Conservation (phyloP, 257 asterid species). For the Orobanche coerulescens region DNA sequence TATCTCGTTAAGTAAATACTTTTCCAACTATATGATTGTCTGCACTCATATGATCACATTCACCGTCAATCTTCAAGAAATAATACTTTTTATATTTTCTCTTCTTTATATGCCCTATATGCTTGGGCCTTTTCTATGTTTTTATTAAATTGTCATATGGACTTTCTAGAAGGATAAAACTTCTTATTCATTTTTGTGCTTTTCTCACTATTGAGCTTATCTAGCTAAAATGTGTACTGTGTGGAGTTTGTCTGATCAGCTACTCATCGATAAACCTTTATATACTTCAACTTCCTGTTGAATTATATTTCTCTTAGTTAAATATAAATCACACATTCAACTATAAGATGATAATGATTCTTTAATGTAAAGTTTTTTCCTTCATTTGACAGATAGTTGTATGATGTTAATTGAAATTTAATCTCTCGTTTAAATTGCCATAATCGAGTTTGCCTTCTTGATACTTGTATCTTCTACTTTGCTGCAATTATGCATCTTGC, state of each 20-base stretch:
- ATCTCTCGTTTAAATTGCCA: not conserved
- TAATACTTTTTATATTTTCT: not conserved
- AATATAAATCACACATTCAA: not conserved
- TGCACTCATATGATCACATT: not conserved
- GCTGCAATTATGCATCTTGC: slow-evolving; percentile 27
- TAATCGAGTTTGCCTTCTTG: not conserved
- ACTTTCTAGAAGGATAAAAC: not conserved
- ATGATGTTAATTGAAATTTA: slow-evolving; percentile 8
- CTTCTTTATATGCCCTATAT: not conserved
- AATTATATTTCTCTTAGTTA: not conserved
- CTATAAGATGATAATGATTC: not conserved
- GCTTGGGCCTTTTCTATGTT: not conserved
- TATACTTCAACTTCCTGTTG: not conserved
- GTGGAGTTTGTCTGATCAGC: not conserved
- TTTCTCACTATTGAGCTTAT: not conserved
- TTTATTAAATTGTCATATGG: not conserved
- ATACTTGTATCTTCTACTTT: slow-evolving; percentile 18
- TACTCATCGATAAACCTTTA: not conserved
- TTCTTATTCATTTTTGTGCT: not conserved
- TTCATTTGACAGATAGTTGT: no score
- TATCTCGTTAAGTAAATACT: not conserved
- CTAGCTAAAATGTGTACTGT: not conserved
- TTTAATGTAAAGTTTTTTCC: not conserved
- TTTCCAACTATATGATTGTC: not conserved
- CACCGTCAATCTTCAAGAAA: not conserved